Percentiles rank a stretch among this genome's conserved stretches.
Evolutionary conservation across 2,329 filamentous ascomycete genomes (phyloP).

Genomic region (Scopulariopsis brevicaulis): DNA sequence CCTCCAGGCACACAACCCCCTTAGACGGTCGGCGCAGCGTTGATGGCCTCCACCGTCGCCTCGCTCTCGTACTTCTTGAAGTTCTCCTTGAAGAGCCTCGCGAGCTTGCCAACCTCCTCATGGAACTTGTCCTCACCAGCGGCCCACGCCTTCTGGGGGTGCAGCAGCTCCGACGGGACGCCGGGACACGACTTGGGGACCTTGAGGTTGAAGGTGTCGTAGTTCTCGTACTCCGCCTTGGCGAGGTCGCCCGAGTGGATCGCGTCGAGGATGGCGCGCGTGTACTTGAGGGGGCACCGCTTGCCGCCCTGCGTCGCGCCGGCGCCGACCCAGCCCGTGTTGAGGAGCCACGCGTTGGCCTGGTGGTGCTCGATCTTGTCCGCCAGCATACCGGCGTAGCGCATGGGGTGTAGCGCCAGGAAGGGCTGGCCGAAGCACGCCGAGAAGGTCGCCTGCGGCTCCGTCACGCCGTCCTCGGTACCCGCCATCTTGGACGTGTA

Average conservation of each 20-base stretch:
- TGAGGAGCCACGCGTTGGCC: conserved; percentile 95
- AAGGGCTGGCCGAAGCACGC: conserved; percentile 99
- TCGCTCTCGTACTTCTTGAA: conserved; percentile 90
- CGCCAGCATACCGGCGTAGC: conserved; percentile 95
- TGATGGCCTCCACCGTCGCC: conserved; percentile 69
- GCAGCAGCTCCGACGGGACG: conserved; percentile 85
- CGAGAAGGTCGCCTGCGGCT: conserved; percentile 97
- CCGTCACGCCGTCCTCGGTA: conserved; percentile 91
- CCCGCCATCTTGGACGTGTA: conserved; percentile 99
- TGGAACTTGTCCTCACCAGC: conserved; percentile 72
- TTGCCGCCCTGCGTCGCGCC: conserved; percentile 85
- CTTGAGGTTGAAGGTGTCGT: conserved; percentile 91
- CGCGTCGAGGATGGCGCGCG: conserved; percentile 87
- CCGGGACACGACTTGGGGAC: conserved; percentile 87
- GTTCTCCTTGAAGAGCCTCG: conserved; percentile 84
- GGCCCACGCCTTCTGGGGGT: conserved; percentile 90
- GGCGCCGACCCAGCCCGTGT: conserved; percentile 95
- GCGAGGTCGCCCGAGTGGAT: conserved; percentile 96
- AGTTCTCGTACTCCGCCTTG: conserved; percentile 85
- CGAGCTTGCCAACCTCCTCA: conserved; percentile 82
- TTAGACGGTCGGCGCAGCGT: conserved; percentile 37
- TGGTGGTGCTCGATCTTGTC: conserved; percentile 96
- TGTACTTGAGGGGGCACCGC: conserved; percentile 97
- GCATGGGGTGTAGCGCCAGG: conserved; percentile 97
- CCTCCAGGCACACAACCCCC: neutral